These are phyloP conservation scores for Schwanniomyces yamadae DNA, from an alignment of 805 yeast genomes.

Conservation along the genomic window DNA sequence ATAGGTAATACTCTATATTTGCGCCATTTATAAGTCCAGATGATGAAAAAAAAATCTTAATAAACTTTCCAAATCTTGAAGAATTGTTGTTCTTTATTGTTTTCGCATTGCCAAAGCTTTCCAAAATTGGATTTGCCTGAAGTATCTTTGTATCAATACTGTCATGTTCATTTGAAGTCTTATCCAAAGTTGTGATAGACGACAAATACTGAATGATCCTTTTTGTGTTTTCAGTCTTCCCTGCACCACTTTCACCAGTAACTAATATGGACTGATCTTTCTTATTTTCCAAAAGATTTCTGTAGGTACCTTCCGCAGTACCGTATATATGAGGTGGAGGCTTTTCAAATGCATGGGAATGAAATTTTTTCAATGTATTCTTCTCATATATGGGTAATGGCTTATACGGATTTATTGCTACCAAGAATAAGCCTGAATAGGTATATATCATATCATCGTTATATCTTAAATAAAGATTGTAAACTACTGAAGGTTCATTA, in stretches of 20 bases:
- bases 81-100: conserved; percentile 92
- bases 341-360: conserved; percentile 30
- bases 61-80: conserved; percentile 95
- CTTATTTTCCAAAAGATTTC: conserved; percentile 63
- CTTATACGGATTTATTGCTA: conserved; percentile 92
- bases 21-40: conserved; percentile 79
- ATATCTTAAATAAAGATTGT: conserved; percentile 78
- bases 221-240: conserved; percentile 96
- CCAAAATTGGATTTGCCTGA: conserved; percentile 93
- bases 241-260: conserved; percentile 99
- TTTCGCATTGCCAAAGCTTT: conserved; percentile 96
- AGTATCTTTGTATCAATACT: conserved; percentile 81
- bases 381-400: conserved; percentile 67
- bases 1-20: conserved; percentile 87
- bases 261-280: conserved; percentile 89
- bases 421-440: conserved; percentile 91
- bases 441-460: conserved; percentile 81
- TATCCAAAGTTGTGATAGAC: conserved; percentile 52
- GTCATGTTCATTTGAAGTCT: conserved; percentile 5
- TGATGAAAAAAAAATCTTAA: conserved; percentile 72
- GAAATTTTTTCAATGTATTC: conserved; percentile 57
- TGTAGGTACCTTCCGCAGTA: conserved; percentile 76
- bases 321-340: conserved; percentile 88
- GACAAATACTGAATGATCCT: conserved; percentile 90
- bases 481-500: conserved; percentile 93